Percentiles rank a stretch among this genome's conserved stretches.
Conservation (phyloP, 2,329 filamentous ascomycete genomes). For the Trichophyton rubrum region DNA sequence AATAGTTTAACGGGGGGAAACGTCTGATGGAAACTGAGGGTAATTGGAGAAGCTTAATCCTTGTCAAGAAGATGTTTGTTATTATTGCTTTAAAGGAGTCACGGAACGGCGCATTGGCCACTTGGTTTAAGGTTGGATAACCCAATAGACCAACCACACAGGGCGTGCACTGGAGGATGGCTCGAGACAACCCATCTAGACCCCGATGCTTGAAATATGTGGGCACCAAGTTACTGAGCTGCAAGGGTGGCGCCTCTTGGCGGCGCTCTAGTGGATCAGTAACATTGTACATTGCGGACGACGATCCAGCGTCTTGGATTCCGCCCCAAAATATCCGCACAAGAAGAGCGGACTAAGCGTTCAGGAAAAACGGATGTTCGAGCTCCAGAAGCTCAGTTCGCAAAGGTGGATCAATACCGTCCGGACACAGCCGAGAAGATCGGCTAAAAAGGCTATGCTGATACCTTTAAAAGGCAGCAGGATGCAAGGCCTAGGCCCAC, state of each 20-base stretch:
- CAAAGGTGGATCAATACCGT: background rate
- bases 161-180: background rate
- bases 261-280: background rate
- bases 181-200: background rate
- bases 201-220: background rate
- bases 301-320: background rate
- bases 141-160: background rate
- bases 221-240: background rate
- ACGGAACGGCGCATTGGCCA: background rate
- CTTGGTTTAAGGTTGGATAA: constrained; percentile 1
- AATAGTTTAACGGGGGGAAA: background rate
- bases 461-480: background rate
- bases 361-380: background rate
- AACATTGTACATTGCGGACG: background rate
- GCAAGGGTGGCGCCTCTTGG: background rate
- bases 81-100: background rate
- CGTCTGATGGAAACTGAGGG: background rate
- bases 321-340: background rate
- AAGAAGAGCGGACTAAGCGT: background rate
- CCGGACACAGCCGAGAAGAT: background rate
- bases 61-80: background rate
- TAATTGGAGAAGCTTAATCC: background rate
- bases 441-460: background rate
- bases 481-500: background rate
- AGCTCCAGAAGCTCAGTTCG: background rate